Conservation (phyloP, 495 filamentous ascomycete species). For the Penicillium ucsense region DNA sequence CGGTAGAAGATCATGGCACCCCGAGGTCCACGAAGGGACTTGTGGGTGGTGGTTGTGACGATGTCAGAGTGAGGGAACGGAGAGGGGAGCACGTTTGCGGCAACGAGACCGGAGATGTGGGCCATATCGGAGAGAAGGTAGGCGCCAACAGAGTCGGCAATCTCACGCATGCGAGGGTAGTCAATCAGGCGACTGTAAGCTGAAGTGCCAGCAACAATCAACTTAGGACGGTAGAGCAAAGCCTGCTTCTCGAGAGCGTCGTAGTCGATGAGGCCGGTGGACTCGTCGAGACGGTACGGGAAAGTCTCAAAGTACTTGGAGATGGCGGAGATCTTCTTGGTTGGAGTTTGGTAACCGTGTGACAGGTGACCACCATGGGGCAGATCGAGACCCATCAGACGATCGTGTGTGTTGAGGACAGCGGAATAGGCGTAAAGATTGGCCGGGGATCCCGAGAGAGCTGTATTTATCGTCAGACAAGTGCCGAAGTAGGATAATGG, state of each 20-base stretch:
- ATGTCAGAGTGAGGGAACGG: slow-evolving; percentile 89
- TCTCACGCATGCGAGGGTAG: slow-evolving; percentile 77
- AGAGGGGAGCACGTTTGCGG: slow-evolving; percentile 77
- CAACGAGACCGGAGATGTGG: slow-evolving; percentile 92
- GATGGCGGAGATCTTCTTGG: slow-evolving; percentile 96
- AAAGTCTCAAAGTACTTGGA: slow-evolving; percentile 99
- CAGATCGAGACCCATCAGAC: slow-evolving; percentile 93
- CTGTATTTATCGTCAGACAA: slow-evolving; percentile 36
- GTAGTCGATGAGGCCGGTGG: slow-evolving; percentile 91
- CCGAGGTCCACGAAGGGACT: slow-evolving; percentile 86
- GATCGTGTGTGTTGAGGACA: slow-evolving; percentile 81
- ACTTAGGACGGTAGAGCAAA: slow-evolving; percentile 80
- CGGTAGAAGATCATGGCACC: slow-evolving; percentile 99
- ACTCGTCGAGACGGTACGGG: slow-evolving; percentile 84
- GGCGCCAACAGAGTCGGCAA: slow-evolving; percentile 80
- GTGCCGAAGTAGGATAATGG: no score
- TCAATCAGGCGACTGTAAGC: slow-evolving; percentile 94
- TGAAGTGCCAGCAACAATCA: slow-evolving; percentile 89
- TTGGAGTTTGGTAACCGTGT: slow-evolving; percentile 94
- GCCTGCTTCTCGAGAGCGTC: slow-evolving; percentile 78
- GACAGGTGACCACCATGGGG: slow-evolving; percentile 96
- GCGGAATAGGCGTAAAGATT: slow-evolving; percentile 96
- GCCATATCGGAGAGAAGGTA: slow-evolving; percentile 95
- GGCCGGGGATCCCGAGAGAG: slow-evolving; percentile 88
- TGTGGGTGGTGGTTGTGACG: slow-evolving; percentile 98